A percentile compares a stretch with the other conserved stretches of the same genome.
These are phyloP conservation scores for Luffa aegyptiaca DNA, from an alignment of 306 rosid genomes.

Conservation along the genomic window DNA sequence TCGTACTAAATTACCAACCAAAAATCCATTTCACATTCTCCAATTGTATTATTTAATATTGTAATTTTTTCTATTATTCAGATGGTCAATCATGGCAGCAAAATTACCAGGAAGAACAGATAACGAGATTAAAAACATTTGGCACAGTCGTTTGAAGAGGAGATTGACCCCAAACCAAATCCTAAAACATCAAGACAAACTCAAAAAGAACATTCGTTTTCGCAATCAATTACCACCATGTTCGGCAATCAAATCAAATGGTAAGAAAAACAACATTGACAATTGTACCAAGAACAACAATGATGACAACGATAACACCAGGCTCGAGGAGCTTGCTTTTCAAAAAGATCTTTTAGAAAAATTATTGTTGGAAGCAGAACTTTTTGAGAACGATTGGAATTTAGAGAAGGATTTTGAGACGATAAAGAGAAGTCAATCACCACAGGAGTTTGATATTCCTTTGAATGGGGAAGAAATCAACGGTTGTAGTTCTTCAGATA, in stretches of 20 bases:
- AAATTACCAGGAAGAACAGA: conserved; percentile 79
- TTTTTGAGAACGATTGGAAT: conserved; percentile 23
- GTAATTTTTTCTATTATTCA: neutral
- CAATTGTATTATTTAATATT: neutral
- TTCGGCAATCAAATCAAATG: conserved; percentile 19
- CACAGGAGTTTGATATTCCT: neutral
- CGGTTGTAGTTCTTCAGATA: conserved; percentile 5
- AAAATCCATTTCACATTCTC: neutral
- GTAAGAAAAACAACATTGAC: neutral
- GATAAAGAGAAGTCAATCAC: neutral
- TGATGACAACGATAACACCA: neutral
- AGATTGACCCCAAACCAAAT: conserved; percentile 31
- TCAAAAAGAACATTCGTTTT: neutral
- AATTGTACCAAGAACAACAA: neutral
- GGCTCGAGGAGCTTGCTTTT: conserved; percentile 12
- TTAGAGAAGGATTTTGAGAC: neutral
- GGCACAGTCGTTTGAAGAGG: conserved; percentile 88
- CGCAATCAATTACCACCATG: neutral
- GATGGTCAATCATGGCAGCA: conserved; percentile 87
- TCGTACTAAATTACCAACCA: neutral
- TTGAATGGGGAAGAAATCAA: neutral
- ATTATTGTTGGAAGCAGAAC: conserved; percentile 62
- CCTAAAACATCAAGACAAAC: neutral
- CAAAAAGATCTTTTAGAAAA: conserved; percentile 17
- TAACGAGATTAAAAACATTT: conserved; percentile 79